These are phyloP conservation scores for Fusarium sp. DNA, from an alignment of 2,329 filamentous ascomycete species.

Conservation along the genomic window DNA sequence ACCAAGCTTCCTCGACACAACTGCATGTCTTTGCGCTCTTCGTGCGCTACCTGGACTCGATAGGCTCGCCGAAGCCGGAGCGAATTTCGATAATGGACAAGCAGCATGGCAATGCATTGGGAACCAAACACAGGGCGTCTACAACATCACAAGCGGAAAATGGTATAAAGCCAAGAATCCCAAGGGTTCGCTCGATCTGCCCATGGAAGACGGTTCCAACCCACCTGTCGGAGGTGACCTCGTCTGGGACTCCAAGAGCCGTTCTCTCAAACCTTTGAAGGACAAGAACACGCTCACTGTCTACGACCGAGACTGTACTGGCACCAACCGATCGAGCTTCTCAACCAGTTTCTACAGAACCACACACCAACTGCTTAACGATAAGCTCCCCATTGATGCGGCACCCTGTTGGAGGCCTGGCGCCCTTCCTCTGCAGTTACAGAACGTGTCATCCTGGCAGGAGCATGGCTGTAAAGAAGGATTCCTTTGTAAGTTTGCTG, in stretches of 20 bases:
- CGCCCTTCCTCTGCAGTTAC: conserved; percentile 56
- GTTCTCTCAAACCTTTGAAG: conserved; percentile 43
- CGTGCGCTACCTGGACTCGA: conserved; percentile 34
- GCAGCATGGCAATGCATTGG: conserved; percentile 59
- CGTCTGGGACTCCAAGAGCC: conserved; percentile 44
- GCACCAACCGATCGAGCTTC: conserved; percentile 55
- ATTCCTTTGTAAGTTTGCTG: conserved; percentile 54
- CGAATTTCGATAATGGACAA: conserved; percentile 12
- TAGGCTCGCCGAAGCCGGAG: conserved; percentile 13
- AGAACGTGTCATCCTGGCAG: conserved; percentile 52
- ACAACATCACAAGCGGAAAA: conserved; percentile 53
- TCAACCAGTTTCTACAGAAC: conserved; percentile 57
- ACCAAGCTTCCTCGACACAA: conserved; percentile 55
- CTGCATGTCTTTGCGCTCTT: conserved; percentile 55
- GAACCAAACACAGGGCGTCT: conserved; percentile 56
- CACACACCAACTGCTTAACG: conserved; percentile 33
- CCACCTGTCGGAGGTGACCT: conserved; percentile 49
- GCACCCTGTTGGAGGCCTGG: conserved; percentile 55
- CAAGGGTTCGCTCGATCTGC: conserved; percentile 38
- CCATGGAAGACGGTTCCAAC: conserved; percentile 53
- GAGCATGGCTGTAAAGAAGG: conserved; percentile 54
- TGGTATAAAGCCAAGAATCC: conserved; percentile 54
- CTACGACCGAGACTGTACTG: conserved; percentile 57
- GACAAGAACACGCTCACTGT: conserved; percentile 45
- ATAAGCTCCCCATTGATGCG: conserved; percentile 51